Base-by-base conservation (phyloP, 2,329 filamentous ascomycete species). In the Pseudocercospora pini-densiflorae region DNA sequence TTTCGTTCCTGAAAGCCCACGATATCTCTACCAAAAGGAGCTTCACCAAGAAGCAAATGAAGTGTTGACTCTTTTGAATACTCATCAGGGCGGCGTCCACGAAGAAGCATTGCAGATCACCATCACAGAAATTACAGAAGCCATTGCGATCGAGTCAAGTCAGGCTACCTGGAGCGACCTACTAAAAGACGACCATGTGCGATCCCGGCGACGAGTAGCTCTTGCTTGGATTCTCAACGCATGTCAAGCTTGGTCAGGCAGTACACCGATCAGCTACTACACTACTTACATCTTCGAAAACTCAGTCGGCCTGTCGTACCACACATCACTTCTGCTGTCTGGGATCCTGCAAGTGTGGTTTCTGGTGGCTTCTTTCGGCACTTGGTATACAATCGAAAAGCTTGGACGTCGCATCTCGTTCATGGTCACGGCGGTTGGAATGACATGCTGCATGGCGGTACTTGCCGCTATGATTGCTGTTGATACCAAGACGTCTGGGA, bases 161-260 rank as follows among this genome's bases (percentile, higher is more conserved):
- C 59, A 61, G 36, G 59, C 59, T 49, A 36, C 40, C 27, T 61
- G 59, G 59, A 27, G 21, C 31, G 59, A 61, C n/a, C 14, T 61
- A 16, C 23, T 29, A 3, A 61, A 33, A 19, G 45, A 53, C n/a
- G 59, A 61, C 59, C 12, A 61, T 16, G 59, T 53, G 10, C 43
- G 59, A 3, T 61, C 59, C n/a, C 21, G 59, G 27, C 40, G 59
- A 14, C 43, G 59, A n/a, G 59, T 61, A 40, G 24, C 47, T 45
- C 45, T 61, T 29, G 59, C 59, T 45, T 61, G 59, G 19, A 36
- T 61, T 21, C 43, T 61, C 7, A 61, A 61, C 21, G 59, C 59
- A 4, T 61, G 59, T 21, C 59, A 61, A 31, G 59, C 59, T 31
- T 31, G 27, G 54, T 51, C 47, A 1, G 47, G 47, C 10, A 51